Conservation (phyloP, 169 alveolate genomes). For the Plasmodium malariae region DNA sequence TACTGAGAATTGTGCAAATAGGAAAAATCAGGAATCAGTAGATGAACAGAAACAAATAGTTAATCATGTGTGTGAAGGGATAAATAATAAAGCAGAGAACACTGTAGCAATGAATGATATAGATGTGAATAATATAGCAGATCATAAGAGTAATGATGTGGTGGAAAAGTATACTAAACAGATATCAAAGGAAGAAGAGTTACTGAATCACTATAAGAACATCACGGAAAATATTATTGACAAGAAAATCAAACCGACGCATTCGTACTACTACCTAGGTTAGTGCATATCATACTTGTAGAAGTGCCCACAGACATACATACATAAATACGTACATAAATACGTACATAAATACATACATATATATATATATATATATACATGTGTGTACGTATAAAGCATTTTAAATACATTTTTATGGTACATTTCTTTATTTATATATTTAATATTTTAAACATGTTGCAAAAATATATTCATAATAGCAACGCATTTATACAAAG, state of each 20-base stretch:
- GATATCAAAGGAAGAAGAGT: constrained; percentile 56
- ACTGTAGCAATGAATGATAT: no score
- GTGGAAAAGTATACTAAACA: background rate
- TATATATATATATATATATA: background rate
- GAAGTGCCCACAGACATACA: background rate
- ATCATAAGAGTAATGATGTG: background rate
- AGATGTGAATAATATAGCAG: background rate
- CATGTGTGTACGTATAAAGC: background rate
- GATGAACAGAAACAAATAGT: background rate
- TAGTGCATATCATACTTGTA: background rate
- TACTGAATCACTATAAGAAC: constrained; percentile 59
- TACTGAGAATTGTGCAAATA: background rate
- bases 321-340: background rate
- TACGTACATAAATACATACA: background rate
- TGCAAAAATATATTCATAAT: background rate
- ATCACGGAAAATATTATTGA: constrained; percentile 66
- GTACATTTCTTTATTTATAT: no score
- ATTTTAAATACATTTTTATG: no score
- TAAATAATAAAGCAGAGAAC: background rate
- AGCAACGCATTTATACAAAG: background rate
- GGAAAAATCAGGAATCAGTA: background rate
- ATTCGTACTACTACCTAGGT: constrained; percentile 73
- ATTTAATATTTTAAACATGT: no score
- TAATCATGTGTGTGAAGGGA: background rate
- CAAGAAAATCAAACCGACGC: constrained; percentile 61